A percentile compares a stretch with the other conserved stretches of the same genome.
Conservation (phyloP, 148 eudicot species). For the Amaranthus hypochondriacus region DNA sequence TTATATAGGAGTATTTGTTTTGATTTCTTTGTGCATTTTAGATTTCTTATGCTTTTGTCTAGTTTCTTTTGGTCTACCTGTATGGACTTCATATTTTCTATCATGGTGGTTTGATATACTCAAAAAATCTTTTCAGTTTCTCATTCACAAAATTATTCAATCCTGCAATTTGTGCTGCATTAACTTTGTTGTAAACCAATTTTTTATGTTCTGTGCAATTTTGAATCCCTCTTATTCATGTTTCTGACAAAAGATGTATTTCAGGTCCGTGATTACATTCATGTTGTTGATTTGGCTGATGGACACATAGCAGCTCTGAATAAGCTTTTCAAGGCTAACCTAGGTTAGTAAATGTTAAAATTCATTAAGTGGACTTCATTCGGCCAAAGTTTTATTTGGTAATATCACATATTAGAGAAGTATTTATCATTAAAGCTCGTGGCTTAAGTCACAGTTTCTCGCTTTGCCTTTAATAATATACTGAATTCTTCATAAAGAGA, state of each 20-base stretch:
- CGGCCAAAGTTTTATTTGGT: too few species aligned
- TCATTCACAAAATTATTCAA: neutral
- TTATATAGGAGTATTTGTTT: neutral
- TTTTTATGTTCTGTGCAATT: neutral
- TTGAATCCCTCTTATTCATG: neutral
- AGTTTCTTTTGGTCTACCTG: neutral
- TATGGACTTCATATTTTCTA: neutral
- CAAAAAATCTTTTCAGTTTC: neutral
- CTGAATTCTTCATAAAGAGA: neutral
- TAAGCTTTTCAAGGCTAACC: constrained; percentile 62
- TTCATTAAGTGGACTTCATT: neutral
- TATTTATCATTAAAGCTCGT: neutral
- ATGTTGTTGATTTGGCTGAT: constrained; percentile 95
- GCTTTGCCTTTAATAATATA: too few species aligned
- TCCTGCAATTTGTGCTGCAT: neutral
- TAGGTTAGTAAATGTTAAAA: constrained; percentile 39
- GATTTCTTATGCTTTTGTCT: neutral
- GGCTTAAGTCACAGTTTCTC: neutral
- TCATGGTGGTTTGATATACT: neutral
- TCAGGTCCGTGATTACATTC: constrained; percentile 97
- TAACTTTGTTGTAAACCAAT: neutral
- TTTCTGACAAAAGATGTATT: constrained; percentile 9
- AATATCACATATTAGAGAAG: too few species aligned
- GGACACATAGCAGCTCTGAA: constrained; percentile 88
- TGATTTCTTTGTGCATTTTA: neutral